Evolutionary conservation across 805 yeast genomes (phyloP), one percentile per base, ranked within the genome.

Genomic region (Metschnikowia koreensis): DNA sequence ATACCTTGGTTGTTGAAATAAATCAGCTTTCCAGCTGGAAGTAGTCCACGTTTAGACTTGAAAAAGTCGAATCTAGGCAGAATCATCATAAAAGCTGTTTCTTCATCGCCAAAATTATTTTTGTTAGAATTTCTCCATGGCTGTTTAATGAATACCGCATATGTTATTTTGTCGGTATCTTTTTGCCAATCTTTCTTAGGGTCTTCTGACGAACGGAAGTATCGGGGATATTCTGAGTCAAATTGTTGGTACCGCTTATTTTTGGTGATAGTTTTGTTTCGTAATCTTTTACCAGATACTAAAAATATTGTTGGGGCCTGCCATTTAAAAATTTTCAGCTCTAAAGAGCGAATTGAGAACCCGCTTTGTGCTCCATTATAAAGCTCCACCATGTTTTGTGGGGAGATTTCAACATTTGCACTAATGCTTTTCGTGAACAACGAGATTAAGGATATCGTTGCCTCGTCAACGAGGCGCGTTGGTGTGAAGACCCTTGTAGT

Each of bases 251-350:
- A 83, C 33, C 87, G 66, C 47, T 71, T 77, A 49, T 74, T 79
- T 17, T 70, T 62, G 5, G 62, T 46, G 9, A 65, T 61, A 0
- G 76, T 69, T 50, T 68, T 68, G 37, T 62, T 47, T 41, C 67
- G 64, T 26, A 84, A 64, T 44, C 81, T 64, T 58, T 75, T 78
- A 0, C 97, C 98, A 2, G 82, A 78, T 0, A 93, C 73, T 0
- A 92, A 53, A 8, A 92, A 58, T 1, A 93, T 65, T 0, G 96
- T 81, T 0, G 97, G 96, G 0, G 96, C 94, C 59, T 81, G 83
- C 97, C 97, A 93, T 60, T 91, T 89, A 73, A 89, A 82, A 0
- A 86, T 87, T 56, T 85, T 89, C 50, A 86, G 80, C 67, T 92
- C 97, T 52, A 93, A 79, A 0, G 97, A 86, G 31, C 96, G 72